Conservation (phyloP, 345 rosid genomes). For the Eucalyptus cloeziana region DNA sequence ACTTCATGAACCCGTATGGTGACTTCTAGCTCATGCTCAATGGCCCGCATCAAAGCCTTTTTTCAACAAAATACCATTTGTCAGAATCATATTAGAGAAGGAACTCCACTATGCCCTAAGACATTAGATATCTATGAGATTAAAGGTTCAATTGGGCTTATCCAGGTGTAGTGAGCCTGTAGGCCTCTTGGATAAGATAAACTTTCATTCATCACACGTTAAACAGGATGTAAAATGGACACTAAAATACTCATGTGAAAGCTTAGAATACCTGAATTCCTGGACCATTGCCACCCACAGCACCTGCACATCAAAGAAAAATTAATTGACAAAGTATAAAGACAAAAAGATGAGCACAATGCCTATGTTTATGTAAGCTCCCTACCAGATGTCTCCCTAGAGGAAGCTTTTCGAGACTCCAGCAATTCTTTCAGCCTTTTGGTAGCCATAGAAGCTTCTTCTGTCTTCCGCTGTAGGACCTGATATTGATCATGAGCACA, state of each 20-base stretch:
- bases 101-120: background rate
- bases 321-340: background rate
- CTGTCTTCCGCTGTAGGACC: constrained; percentile 97
- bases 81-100: background rate
- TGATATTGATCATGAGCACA: constrained; percentile 1
- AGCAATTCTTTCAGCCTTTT: constrained; percentile 90
- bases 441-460: constrained; percentile 95
- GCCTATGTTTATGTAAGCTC: background rate
- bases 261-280: constrained; percentile 62
- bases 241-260: background rate
- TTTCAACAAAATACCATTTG: background rate
- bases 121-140: background rate
- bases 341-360: background rate
- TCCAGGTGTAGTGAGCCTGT: background rate
- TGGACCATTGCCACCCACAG: constrained; percentile 50
- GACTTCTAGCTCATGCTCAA: constrained; percentile 97
- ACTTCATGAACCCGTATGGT: constrained; percentile 88
- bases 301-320: constrained; percentile 16
- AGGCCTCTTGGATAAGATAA: background rate
- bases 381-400: constrained; percentile 46
- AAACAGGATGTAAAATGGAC: background rate
- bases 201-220: background rate
- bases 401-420: constrained; percentile 70
- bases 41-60: constrained; percentile 78
- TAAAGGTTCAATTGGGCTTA: background rate